These are phyloP conservation scores for Eucalyptus globulus DNA, from an alignment of 345 rosid species.

Conservation along the genomic window DNA sequence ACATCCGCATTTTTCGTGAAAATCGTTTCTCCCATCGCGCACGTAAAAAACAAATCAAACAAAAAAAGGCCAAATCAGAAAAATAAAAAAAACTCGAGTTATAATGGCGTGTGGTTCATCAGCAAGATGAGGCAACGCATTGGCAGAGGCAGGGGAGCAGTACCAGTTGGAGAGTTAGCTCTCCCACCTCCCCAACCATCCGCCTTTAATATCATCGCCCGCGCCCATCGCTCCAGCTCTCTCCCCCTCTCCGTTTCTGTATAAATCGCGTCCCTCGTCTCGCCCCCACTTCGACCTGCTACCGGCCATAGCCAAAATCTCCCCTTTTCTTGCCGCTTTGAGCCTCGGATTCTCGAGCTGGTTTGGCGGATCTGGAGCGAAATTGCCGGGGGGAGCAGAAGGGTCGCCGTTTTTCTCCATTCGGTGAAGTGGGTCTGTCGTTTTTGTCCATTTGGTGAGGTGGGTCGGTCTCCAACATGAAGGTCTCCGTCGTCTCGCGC, in stretches of 20 bases:
- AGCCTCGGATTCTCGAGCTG: background rate
- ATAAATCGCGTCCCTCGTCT: background rate
- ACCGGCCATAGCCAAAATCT: background rate
- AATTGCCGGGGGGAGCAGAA: background rate
- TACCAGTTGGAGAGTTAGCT: background rate
- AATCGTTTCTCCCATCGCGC: background rate
- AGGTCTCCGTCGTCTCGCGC: constrained; percentile 70
- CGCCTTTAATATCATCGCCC: background rate
- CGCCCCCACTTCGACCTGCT: background rate
- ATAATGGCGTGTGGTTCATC: background rate
- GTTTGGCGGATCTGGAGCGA: background rate
- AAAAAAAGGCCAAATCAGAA: background rate
- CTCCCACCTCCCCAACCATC: background rate
- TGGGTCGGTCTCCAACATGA: constrained; percentile 48
- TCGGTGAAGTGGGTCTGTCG: constrained; percentile 4
- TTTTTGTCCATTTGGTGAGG: background rate
- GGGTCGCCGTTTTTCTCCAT: background rate
- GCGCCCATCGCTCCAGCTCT: background rate
- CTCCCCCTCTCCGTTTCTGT: background rate
- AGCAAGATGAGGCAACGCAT: background rate
- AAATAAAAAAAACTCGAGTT: background rate
- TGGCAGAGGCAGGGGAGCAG: background rate
- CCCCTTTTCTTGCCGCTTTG: background rate
- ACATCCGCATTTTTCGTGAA: background rate
- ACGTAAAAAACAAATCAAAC: background rate